Evolutionary conservation across 2,329 filamentous ascomycete genomes (phyloP).

Genomic region (Cladobotryum mycophilum): DNA sequence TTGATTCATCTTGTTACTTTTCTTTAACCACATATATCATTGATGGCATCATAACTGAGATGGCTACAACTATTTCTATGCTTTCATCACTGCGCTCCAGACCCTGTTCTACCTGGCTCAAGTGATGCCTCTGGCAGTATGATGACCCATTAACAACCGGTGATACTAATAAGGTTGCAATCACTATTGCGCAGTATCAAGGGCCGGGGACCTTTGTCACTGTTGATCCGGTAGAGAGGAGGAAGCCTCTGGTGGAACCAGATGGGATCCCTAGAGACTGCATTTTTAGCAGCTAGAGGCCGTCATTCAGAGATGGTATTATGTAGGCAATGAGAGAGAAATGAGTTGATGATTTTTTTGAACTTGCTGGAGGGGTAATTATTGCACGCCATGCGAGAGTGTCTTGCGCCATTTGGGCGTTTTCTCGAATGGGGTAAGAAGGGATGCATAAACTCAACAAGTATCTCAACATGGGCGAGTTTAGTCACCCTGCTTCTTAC

Average conservation of each 20-base stretch:
- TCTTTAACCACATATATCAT: conserved; percentile 20
- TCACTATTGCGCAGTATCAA: not conserved
- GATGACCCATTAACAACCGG: not conserved
- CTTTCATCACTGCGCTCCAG: conserved; percentile 25
- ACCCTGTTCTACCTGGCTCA: conserved; percentile 14
- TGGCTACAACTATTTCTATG: conserved; percentile 26
- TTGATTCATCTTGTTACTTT: no score
- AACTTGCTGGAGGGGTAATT: not conserved
- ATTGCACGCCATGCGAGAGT: not conserved
- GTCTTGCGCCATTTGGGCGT: not conserved
- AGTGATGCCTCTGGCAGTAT: not conserved
- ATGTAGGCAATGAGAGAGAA: not conserved
- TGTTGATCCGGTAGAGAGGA: not conserved
- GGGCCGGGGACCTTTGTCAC: not conserved
- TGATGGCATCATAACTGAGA: conserved; percentile 23
- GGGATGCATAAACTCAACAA: not conserved
- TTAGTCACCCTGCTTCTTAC: not conserved
- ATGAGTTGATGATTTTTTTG: not conserved
- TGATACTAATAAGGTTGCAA: not conserved
- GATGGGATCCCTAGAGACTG: not conserved
- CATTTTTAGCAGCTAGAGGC: not conserved
- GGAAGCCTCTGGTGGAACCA: not conserved
- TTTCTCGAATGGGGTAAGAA: not conserved
- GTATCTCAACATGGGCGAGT: not conserved
- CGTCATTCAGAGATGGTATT: not conserved